A percentile compares a stretch with the other conserved stretches of the same genome.
These are phyloP conservation scores for Colletotrichum lentis DNA, from an alignment of 2,329 filamentous ascomycete genomes.

Conservation along the genomic window DNA sequence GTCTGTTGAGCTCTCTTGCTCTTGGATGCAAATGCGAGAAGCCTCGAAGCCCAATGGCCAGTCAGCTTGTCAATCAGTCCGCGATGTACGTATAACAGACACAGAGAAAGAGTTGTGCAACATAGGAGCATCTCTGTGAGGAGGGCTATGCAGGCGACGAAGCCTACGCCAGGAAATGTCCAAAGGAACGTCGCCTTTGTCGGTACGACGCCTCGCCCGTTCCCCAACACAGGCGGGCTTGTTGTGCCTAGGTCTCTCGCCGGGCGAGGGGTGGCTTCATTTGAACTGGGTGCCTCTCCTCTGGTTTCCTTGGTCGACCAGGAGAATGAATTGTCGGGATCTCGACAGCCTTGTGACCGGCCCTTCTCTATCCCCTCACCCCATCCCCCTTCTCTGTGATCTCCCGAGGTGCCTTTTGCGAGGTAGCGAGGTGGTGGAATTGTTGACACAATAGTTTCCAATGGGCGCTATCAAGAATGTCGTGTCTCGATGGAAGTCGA, in stretches of 20 bases:
- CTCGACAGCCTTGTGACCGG: conserved; percentile 14
- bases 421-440: conserved; percentile 35
- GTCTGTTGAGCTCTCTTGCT: neutral
- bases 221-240: conserved; percentile 26
- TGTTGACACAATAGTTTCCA: conserved; percentile 19
- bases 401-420: conserved; percentile 13
- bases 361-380: neutral
- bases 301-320: conserved; percentile 3
- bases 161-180: conserved; percentile 1
- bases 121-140: neutral
- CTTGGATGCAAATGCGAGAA: too few relatives aligned
- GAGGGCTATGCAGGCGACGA: neutral
- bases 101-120: neutral
- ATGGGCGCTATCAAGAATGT: conserved; percentile 13
- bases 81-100: neutral
- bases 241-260: conserved; percentile 28
- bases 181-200: conserved; percentile 33
- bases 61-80: neutral
- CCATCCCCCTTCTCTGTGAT: neutral
- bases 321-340: conserved; percentile 20
- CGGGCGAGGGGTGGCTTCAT: conserved; percentile 28
- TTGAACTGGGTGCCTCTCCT: conserved; percentile 17
- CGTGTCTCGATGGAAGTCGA: conserved; percentile 31
- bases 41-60: neutral
- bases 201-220: conserved; percentile 25